Evolutionary conservation across 208 protist genomes (phyloP), one percentile per base, ranked within the genome.

Genomic region (Acanthamoeba divionensis): DNA sequence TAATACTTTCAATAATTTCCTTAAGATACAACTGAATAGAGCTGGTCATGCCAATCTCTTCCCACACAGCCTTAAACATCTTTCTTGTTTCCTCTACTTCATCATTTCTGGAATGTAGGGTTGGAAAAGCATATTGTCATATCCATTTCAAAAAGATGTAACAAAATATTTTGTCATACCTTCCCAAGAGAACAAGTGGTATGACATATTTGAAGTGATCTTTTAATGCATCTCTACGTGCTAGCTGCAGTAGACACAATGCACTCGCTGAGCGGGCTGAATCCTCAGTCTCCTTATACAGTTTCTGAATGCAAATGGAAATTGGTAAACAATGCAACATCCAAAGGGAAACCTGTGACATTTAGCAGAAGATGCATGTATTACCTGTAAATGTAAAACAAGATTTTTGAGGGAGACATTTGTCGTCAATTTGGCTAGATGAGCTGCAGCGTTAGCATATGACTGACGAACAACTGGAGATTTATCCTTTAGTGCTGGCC

Each of bases 391-490:
- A 26, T 85, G 75, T 21, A 85, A 55, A 38, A 85, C 75, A 44
- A 45, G 65, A 41, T 85, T 5, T 41, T 85, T 85, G 50, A 85
- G 45, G 33, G 82, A 75, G 10, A 62, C 57, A 55, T 80, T 44
- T 7, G 67, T 83, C 18, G 75, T 75, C 9, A 91, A 52, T 55
- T 50, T 50, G n/a, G 89, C 89, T 26, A 91, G 60, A 26, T 52
- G 41, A 31, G 67, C 75, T 9, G 87, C 80, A 5, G 90, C 90
- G 12, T 13, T 50, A 18, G 90, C 82, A 21, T 91, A 90, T 15
- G 79, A 48, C 26, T 47, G 90, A 45, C 90, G 62, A 12, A 88
- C 67, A 10, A 75, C 52, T 31, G 82, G 65, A 55, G 91, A 92
- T 44, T 80, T 80, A 52, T 92, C 92, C 52, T 83, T 60, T 41